A percentile compares a stretch with the other conserved stretches of the same genome.
Conservation (phyloP, 208 protist species). For the Leishmania aethiopica region DNA sequence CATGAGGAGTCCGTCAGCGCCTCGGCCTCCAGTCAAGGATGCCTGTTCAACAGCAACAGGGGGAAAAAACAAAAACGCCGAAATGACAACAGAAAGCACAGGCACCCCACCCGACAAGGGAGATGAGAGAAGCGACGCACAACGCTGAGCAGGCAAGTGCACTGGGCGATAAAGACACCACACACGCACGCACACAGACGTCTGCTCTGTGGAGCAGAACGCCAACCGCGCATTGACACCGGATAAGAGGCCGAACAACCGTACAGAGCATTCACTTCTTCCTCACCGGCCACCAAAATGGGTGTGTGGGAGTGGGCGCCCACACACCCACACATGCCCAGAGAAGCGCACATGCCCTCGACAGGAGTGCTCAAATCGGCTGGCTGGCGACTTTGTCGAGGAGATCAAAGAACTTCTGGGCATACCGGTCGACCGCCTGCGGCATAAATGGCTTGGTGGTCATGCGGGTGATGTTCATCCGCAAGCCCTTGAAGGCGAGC, state of each 20-base stretch:
- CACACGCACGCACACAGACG: constrained; percentile 3
- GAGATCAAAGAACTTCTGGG: constrained; percentile 74
- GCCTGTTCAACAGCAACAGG: neutral
- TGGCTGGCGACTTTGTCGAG: constrained; percentile 45
- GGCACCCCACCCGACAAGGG: neutral
- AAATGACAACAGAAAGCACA: neutral
- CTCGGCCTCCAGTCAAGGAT: neutral
- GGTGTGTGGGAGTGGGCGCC: too few species aligned
- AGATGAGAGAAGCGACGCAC: neutral
- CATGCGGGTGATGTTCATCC: constrained; percentile 59
- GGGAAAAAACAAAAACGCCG: neutral
- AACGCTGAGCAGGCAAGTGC: neutral
- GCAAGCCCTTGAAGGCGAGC: constrained; percentile 65
- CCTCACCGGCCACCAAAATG: neutral
- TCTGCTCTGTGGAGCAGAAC: neutral
- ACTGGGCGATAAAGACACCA: neutral
- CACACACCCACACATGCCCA: neutral
- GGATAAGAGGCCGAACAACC: neutral
- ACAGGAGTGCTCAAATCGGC: constrained; percentile 18
- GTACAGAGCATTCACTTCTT: neutral
- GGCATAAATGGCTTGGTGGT: constrained; percentile 48
- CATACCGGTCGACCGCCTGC: constrained; percentile 43
- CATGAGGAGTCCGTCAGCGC: neutral
- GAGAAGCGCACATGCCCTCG: neutral
- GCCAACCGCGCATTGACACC: neutral